Evolutionary conservation across 2,329 filamentous ascomycete genomes (phyloP).

Genomic region (Cercospora zeae-maydis): DNA sequence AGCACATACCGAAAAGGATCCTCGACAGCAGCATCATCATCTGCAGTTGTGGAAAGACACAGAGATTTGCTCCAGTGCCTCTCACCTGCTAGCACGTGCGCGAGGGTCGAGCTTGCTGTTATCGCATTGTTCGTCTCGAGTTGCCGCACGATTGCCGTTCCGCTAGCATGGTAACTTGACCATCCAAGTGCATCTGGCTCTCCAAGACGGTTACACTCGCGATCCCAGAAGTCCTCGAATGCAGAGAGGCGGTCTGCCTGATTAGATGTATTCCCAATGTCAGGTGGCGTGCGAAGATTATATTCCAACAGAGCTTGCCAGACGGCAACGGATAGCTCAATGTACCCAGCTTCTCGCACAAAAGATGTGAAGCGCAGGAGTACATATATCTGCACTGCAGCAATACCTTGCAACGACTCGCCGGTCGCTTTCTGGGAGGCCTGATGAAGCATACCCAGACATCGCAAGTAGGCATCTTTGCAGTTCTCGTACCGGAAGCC

Average conservation of each 20-base stretch:
- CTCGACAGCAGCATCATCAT: conserved; percentile 61
- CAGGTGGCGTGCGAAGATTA: conserved; percentile 57
- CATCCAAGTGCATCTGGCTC: conserved; percentile 70
- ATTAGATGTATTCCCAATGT: not conserved
- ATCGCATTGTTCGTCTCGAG: not conserved
- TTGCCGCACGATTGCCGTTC: not conserved
- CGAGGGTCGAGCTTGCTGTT: conserved; percentile 41
- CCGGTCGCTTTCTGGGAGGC: not conserved
- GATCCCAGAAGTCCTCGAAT: conserved; percentile 82
- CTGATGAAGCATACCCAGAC: conserved; percentile 41
- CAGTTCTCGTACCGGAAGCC: conserved; percentile 66
- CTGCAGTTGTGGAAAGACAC: conserved; percentile 57
- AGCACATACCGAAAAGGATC: conserved; percentile 82
- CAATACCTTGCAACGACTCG: conserved; percentile 23
- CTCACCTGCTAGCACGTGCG: conserved; percentile 47
- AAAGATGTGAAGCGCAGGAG: conserved; percentile 72
- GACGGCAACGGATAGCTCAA: conserved; percentile 69
- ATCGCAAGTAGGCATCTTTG: conserved; percentile 57
- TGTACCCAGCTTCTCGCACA: conserved; percentile 71
- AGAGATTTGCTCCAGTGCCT: conserved; percentile 32
- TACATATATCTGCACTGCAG: conserved; percentile 60
- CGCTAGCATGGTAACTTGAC: conserved; percentile 43
- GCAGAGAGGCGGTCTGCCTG: conserved; percentile 24
- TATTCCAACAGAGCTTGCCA: conserved; percentile 83
- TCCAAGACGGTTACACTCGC: conserved; percentile 73